Percentiles rank a stretch among this genome's conserved stretches.
Evolutionary conservation across 176 grass and related monocot genomes (phyloP).

Genomic region (Triticum timopheevii): DNA sequence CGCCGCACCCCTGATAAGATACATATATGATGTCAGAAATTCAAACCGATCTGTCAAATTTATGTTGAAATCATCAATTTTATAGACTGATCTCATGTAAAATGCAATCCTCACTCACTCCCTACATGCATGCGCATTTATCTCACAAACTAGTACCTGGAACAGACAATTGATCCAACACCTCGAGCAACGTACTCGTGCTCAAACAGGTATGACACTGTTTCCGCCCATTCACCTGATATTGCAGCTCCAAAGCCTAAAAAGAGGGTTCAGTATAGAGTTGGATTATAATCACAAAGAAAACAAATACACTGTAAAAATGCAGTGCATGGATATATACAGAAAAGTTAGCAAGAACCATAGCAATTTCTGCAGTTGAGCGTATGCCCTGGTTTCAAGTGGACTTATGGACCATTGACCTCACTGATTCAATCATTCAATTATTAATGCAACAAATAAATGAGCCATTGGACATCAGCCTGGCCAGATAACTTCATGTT

Average conservation of each 20-base stretch:
- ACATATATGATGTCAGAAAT: neutral
- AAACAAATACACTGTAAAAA: neutral
- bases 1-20: slow-evolving; percentile 49
- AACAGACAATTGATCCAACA: slow-evolving; percentile 51
- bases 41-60: slow-evolving; percentile 1
- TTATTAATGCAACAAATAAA: slow-evolving; percentile 23
- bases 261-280: neutral
- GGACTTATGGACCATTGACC: neutral
- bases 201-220: slow-evolving; percentile 52
- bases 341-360: slow-evolving; percentile 11
- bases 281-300: slow-evolving; percentile 16
- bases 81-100: neutral
- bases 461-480: neutral
- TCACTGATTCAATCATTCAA: neutral
- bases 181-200: slow-evolving; percentile 48
- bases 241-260: slow-evolving; percentile 61
- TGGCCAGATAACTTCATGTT: slow-evolving; percentile 6
- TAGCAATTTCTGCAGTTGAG: neutral
- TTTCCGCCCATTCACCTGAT: slow-evolving; percentile 57
- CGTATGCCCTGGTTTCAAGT: neutral
- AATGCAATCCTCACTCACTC: neutral
- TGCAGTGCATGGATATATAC: neutral
- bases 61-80: neutral
- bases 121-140: neutral
- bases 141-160: slow-evolving; percentile 50